phyloP scores from a whole-genome alignment of 225 moss, liverwort and hornwort species.

The Lunularia cruciata region DNA sequence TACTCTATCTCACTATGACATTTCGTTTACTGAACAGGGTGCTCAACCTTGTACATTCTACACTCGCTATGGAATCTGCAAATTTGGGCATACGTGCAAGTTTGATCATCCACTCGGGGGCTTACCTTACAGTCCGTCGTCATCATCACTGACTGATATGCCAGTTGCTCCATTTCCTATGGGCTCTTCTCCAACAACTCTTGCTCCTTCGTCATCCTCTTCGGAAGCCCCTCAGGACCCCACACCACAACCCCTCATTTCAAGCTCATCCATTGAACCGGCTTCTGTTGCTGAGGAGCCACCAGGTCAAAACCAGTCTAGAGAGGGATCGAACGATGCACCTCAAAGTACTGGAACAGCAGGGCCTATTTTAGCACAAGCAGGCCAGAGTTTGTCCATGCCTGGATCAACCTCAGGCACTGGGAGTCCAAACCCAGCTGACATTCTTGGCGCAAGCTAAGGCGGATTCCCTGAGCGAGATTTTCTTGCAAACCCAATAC shows the following conservation, averaged over 20 bases:
- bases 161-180: constrained; percentile 91
- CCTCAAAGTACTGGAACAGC: constrained; percentile 46
- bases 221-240: constrained; percentile 64
- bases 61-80: constrained; percentile 93
- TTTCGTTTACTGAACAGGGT: constrained; percentile 55
- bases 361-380: constrained; percentile 37
- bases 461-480: constrained; percentile 39
- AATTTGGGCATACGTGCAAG: constrained; percentile 98
- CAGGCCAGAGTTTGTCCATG: constrained; percentile 46
- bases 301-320: constrained; percentile 53
- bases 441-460: constrained; percentile 79
- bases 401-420: constrained; percentile 52
- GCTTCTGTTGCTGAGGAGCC: constrained; percentile 60
- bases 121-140: constrained; percentile 86
- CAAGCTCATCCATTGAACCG: constrained; percentile 62
- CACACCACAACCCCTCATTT: constrained; percentile 21
- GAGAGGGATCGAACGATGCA: constrained; percentile 59
- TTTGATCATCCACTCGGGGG: constrained; percentile 91
- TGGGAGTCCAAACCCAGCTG: constrained; percentile 59
- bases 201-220: constrained; percentile 68
- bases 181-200: constrained; percentile 59
- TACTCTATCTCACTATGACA: neutral
- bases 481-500: constrained; percentile 52
- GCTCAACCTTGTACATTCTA: constrained; percentile 94
- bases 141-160: constrained; percentile 89